Conservation (phyloP, 2,329 filamentous ascomycete species). For the Aureobasidium sp. region DNA sequence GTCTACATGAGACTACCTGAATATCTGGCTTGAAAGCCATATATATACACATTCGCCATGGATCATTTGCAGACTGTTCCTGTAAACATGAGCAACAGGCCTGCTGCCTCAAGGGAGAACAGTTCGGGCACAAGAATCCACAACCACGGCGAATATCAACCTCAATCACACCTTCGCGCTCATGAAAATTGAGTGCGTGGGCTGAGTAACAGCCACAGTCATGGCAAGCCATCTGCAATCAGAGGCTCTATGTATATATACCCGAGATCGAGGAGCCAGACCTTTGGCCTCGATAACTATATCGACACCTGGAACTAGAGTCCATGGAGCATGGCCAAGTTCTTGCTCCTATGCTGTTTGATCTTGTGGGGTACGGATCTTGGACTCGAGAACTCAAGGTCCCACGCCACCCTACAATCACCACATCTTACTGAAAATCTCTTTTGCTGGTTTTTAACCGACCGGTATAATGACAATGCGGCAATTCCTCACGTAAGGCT, state of each 20-base stretch:
- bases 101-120: background rate
- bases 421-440: no score
- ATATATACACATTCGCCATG: background rate
- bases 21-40: no score
- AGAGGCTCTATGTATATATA: background rate
- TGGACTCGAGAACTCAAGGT: no score
- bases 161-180: background rate
- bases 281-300: slow-evolving; percentile 1
- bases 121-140: background rate
- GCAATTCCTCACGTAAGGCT: background rate
- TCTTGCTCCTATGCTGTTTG: no score
- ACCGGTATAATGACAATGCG: background rate
- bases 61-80: no score
- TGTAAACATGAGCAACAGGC: background rate
- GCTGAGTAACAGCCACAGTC: no score
- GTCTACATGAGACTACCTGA: no score
- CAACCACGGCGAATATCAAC: background rate
- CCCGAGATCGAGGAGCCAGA: background rate
- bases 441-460: background rate
- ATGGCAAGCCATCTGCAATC: no score
- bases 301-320: background rate
- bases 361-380: no score
- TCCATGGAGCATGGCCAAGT: no score
- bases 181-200: no score
- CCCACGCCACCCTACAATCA: no score